Base-by-base conservation (phyloP, 1,284 basidiomycete genomes). In the Agroathelia rolfsii region DNA sequence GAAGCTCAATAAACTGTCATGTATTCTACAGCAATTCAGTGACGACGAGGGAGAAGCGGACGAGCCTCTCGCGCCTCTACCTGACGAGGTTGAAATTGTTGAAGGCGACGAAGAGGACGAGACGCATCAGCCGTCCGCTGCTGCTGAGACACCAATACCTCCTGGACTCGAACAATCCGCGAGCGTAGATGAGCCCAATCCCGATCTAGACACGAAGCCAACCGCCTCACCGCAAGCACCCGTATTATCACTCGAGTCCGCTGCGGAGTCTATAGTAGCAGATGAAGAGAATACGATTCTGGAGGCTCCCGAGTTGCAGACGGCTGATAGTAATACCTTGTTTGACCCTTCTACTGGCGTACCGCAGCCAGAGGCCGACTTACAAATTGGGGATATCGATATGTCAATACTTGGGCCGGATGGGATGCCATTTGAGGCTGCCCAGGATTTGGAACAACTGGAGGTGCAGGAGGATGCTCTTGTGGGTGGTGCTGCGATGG, bases 41-140 rank as follows among this genome's bases (percentile, higher is more conserved):
- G 83, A 85, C 47, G 80, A 85, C 37, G 82, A 86, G 47, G 78
- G 70, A 33, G 78, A 73, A 42, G 69, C 59, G 0, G 79, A 84
- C 44, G 76, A 81, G 45, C 80, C 81, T 11, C 64, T 85, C 23
- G 82, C 72, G 6, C 81, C 82, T 14, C 58, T 85, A 29, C 81
- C 78, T 9, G 82, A 82, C 34, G 79, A 83, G 42, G 66, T 69
- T 14, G 76, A 81, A 47, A 64, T 66, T 8, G 66, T 65, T 1
- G 76, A 77, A 27, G 69, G 61, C 10, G 71, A 73, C 37, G 70
- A 72, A 23, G 73, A 78, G 36, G 81, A 83, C 40, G 80, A 81
- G 33, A 59, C 64, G 20, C n/a, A n/a, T n/a, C 61, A 68, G 18
- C 59, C 62, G 34, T 71, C 77, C 11, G 66, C 66, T 30, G 50